Base-by-base conservation (phyloP, 164 flowering plant species). In the Stephania cephalantha region DNA sequence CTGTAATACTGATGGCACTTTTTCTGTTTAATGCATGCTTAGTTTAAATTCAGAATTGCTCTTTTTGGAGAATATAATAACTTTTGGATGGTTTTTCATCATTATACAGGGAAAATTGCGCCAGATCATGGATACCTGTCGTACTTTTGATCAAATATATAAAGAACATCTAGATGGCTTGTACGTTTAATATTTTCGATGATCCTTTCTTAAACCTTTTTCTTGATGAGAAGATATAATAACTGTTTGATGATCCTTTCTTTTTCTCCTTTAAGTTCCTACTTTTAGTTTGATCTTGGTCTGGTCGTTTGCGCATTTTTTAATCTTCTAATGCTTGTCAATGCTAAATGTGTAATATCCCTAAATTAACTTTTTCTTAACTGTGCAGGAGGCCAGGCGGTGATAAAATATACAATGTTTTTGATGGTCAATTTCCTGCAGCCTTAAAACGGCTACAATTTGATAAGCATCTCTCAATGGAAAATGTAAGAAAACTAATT, bases 111-210 rank as follows among this genome's bases (percentile, higher is more conserved):
- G 97, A 46, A 91, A 91, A 75, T 75, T 91, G 71, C 88, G 89
- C 75, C 73, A 78, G 78, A 90, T 90, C 71, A 88, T 89, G 89
- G 97, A 91, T 85, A 91, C 90, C 10, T 85, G 89, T 76, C 89
- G 97, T 35, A 73, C 77, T n/a, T 91, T 91, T 78, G 97, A 91
- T 85, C 91, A 88, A 79, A 91, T 81, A 68, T 91, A 84, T 81
- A 91, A 86, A 77, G 97, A 91, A 73, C 97, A 91, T 85, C 90
- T 91, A 71, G 97, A 91, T 87, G 97, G 97, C 76, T 81, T 89
- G 97, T 91, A 87, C 69, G 93, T 86, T 67, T 74, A 44, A 22
- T 71, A 29, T 11, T 20, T 35, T 55, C 61, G 17, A 15, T 55
- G 63, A 55, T 8, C 17, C 17, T 55, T 18, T 55, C 17, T 55